A percentile compares a stretch with the other conserved stretches of the same genome.
These are phyloP conservation scores for Saccharomycopsis selenospora DNA, from an alignment of 805 yeast species.

Conservation along the genomic window DNA sequence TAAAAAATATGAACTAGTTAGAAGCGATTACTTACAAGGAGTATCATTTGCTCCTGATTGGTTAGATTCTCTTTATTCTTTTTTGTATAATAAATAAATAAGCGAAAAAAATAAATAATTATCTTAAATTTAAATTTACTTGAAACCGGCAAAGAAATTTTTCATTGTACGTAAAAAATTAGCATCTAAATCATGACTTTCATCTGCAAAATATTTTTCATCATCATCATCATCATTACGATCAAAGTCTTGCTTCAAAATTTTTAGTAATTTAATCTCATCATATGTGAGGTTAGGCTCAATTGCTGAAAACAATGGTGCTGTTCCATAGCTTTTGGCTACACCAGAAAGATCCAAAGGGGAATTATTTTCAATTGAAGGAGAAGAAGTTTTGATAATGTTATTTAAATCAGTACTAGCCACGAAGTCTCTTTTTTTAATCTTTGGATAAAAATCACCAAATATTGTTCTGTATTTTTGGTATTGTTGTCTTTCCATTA, in stretches of 20 bases:
- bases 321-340: conserved; percentile 1
- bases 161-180: neutral
- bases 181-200: neutral
- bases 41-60: conserved; percentile 9
- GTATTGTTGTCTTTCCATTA: neutral
- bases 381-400: neutral
- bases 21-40: conserved; percentile 8
- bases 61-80: conserved; percentile 9
- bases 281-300: neutral
- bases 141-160: neutral
- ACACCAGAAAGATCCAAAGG: conserved; percentile 9
- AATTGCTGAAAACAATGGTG: neutral
- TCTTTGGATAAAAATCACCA: neutral
- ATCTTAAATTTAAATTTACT: neutral
- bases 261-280: neutral
- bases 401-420: neutral
- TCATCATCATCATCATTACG: neutral
- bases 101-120: no score
- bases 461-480: neutral
- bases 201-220: neutral
- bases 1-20: conserved; percentile 11
- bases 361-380: neutral
- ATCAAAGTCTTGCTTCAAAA: neutral
- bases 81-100: no score
- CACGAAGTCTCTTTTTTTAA: neutral